These are phyloP conservation scores for Monosporascus sp. DNA, from an alignment of 2,329 filamentous ascomycete species.

Conservation along the genomic window DNA sequence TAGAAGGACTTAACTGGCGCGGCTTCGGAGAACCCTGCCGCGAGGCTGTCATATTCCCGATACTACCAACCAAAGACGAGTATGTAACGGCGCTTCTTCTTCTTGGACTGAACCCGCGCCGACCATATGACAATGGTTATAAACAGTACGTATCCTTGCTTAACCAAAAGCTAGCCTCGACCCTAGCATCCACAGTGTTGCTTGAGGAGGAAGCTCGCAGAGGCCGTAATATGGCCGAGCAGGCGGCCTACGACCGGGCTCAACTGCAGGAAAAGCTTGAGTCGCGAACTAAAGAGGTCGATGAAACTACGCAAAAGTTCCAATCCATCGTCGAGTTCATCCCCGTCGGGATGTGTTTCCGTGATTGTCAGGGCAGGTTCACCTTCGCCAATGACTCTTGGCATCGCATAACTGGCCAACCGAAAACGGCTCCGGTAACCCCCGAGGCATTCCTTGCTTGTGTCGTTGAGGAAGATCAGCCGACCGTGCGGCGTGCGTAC, in stretches of 20 bases:
- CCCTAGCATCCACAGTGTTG: conserved; percentile 63
- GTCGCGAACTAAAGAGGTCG: conserved; percentile 43
- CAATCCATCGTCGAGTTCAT: conserved; percentile 67
- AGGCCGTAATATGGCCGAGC: conserved; percentile 49
- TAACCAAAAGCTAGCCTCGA: conserved; percentile 56
- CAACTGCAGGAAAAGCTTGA: conserved; percentile 61
- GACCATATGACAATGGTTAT: conserved; percentile 70
- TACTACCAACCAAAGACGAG: conserved; percentile 61
- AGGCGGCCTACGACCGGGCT: conserved; percentile 62
- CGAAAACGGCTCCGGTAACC: conserved; percentile 25
- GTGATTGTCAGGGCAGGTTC: conserved; percentile 57
- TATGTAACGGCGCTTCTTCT: conserved; percentile 62
- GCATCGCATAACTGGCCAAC: conserved; percentile 45
- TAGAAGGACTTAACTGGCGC: conserved; percentile 54
- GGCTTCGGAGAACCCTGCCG: conserved; percentile 61
- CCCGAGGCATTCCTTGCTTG: conserved; percentile 35
- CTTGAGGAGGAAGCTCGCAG: conserved; percentile 66
- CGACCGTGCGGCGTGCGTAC: conserved; percentile 35
- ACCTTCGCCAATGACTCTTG: conserved; percentile 68
- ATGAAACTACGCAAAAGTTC: conserved; percentile 58
- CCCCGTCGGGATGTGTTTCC: conserved; percentile 69
- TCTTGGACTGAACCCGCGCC: conserved; percentile 63
- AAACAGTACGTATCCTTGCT: conserved; percentile 56
- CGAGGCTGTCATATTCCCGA: conserved; percentile 63
- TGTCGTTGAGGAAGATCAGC: conserved; percentile 41